These are phyloP conservation scores for Cucurbita moschata DNA, from an alignment of 306 rosid genomes.

Conservation along the genomic window DNA sequence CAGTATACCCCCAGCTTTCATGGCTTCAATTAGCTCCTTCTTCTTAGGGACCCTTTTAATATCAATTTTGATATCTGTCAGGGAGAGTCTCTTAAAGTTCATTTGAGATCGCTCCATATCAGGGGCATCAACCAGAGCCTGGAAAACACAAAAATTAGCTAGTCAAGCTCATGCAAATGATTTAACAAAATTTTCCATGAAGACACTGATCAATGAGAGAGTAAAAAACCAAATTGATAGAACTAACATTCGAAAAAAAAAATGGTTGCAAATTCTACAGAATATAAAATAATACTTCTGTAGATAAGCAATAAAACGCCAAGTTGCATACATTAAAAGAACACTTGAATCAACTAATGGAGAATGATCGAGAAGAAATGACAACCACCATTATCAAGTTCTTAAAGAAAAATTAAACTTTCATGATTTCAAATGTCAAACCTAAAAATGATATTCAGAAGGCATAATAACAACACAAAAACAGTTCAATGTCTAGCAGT, in stretches of 20 bases:
- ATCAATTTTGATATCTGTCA: slow-evolving; percentile 80
- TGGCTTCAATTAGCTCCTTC: slow-evolving; percentile 75
- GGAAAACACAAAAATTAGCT: background rate
- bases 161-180: background rate
- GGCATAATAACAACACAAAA: background rate
- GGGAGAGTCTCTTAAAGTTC: slow-evolving; percentile 86
- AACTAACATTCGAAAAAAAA: background rate
- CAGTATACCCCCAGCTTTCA: slow-evolving; percentile 69
- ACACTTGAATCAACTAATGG: background rate
- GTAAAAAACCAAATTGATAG: background rate
- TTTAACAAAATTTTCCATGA: background rate
- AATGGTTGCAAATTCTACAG: background rate
- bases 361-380: background rate
- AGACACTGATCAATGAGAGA: background rate
- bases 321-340: background rate
- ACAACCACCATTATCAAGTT: background rate
- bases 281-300: background rate
- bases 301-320: background rate
- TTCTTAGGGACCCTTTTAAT: slow-evolving; percentile 87
- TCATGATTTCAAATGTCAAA: background rate
- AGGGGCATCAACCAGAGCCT: slow-evolving; percentile 95
- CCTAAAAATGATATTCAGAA: background rate
- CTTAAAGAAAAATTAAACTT: background rate
- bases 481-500: background rate
- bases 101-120: slow-evolving; percentile 66